A percentile compares a stretch with the other conserved stretches of the same genome.
Evolutionary conservation across 148 eudicot species (phyloP).

Genomic region (Fagopyrum tataricum): DNA sequence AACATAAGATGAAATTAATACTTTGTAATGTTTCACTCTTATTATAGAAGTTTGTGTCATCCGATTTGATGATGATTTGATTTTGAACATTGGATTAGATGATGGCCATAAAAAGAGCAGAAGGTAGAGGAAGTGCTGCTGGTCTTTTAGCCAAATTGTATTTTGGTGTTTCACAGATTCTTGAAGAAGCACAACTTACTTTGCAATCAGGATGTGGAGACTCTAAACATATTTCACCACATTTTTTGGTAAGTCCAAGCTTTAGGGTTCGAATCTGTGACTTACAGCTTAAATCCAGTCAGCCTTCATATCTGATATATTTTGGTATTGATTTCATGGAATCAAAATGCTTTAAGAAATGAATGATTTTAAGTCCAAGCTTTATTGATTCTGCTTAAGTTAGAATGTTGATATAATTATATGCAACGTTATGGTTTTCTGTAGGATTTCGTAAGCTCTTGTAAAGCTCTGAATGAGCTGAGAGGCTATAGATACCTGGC

Average conservation of each 20-base stretch:
- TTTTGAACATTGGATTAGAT: slow-evolving; percentile 23
- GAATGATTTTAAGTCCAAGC: too few relatives aligned
- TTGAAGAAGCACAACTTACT: slow-evolving; percentile 45
- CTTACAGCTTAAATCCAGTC: neutral
- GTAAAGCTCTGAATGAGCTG: slow-evolving; percentile 45
- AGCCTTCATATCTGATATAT: slow-evolving; percentile 12
- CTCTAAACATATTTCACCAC: slow-evolving; percentile 39
- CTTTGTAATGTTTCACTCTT: neutral
- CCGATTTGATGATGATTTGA: neutral
- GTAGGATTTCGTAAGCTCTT: slow-evolving; percentile 43
- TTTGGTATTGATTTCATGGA: too few relatives aligned
- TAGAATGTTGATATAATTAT: too few relatives aligned
- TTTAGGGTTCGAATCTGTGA: neutral
- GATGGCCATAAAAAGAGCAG: slow-evolving; percentile 54
- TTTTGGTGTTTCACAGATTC: slow-evolving; percentile 45
- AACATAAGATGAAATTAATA: neutral
- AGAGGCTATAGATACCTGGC: slow-evolving; percentile 49
- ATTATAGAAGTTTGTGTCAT: neutral
- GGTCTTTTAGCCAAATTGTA: slow-evolving; percentile 63
- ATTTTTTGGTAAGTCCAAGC: slow-evolving; percentile 36
- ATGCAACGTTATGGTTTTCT: too few relatives aligned
- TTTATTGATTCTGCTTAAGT: too few relatives aligned
- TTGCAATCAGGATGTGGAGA: slow-evolving; percentile 27
- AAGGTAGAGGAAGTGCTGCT: slow-evolving; percentile 39
- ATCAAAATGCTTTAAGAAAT: too few relatives aligned